These are phyloP conservation scores for Phaeolepiota aurea DNA, from an alignment of 768 basidiomycete species.

Conservation along the genomic window DNA sequence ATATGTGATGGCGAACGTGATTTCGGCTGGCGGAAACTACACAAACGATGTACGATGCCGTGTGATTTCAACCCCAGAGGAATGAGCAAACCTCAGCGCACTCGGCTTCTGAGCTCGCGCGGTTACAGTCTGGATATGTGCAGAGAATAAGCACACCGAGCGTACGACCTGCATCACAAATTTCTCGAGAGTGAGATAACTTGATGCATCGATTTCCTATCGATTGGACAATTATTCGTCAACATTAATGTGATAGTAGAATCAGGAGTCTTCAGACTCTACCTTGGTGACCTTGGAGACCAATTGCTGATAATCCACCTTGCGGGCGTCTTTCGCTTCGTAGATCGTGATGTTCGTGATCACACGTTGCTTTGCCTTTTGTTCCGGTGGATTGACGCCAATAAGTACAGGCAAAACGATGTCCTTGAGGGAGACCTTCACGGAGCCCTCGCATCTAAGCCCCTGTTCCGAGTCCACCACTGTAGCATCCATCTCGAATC, in stretches of 20 bases:
- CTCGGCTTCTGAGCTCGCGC: slow-evolving; percentile 62
- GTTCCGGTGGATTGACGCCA: slow-evolving; percentile 66
- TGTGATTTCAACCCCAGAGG: slow-evolving; percentile 55
- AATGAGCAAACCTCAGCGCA: slow-evolving; percentile 59
- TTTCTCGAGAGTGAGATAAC: slow-evolving; percentile 55
- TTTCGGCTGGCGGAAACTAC: too few species aligned
- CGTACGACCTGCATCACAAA: slow-evolving; percentile 40
- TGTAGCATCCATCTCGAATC: slow-evolving; percentile 31
- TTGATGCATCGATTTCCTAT: slow-evolving; percentile 39
- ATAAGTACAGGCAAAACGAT: slow-evolving; percentile 49
- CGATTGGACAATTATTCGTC: too few species aligned
- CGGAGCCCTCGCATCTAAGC: background rate
- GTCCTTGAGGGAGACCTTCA: slow-evolving; percentile 32
- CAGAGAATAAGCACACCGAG: slow-evolving; percentile 23
- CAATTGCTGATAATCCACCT: slow-evolving; percentile 28
- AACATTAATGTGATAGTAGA: too few species aligned
- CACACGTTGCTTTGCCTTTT: slow-evolving; percentile 56
- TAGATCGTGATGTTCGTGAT: slow-evolving; percentile 41
- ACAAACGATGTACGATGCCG: too few species aligned
- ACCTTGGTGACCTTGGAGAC: slow-evolving; percentile 27
- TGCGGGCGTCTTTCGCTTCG: slow-evolving; percentile 16
- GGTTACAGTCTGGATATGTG: slow-evolving; percentile 29
- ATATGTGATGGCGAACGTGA: too few species aligned
- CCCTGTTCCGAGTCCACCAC: slow-evolving; percentile 4
- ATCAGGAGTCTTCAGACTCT: too few species aligned